Evolutionary conservation across 371 early-diverging fungal species (phyloP), one percentile per base, ranked within the genome.

Genomic region (Capillidium heterosporum): DNA sequence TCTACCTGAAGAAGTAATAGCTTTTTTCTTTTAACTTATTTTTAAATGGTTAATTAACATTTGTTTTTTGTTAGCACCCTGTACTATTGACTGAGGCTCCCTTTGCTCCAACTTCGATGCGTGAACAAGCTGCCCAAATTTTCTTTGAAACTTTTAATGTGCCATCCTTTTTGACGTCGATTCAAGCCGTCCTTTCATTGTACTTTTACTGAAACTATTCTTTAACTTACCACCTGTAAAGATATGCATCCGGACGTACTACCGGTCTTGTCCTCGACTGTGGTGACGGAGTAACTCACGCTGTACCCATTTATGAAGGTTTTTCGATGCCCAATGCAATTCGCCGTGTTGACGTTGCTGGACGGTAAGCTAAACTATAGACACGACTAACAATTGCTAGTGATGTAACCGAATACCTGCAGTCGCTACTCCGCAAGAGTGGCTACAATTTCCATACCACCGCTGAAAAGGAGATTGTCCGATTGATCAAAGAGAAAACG

Each of bases 131-230:
- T 28, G 91, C 92, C 39, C 92, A 93, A 69, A 84, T 95, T 58
- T 86, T 95, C 65, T 95, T 96, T 63, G 97, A 96, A 61, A 95
- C 95, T 4, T 96, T 95, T 73, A 93, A 94, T 60, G 91, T 88
- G 10, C 95, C 95, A 19, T 92, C 94, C 32, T 72, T 95, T 56
- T 92, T 87, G 67, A 80, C 91, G 47, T 88, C 91, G 24, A 85
- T 94, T 63, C 97, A 95, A 70, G 95, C 95, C 29, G 92, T 95
- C 7, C 79, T 96, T 32, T 84, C 89, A 62, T 81, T 94, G 76
- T 87, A 70, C 39, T 17, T 11, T 58, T 48, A 58, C 11, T n/a
- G 5, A 42, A 44, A 27, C 55, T 23, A 21, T 59, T 8, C 24
- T 58, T 24, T 60, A 46, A 32, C 39, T 70, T 41, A 35, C 8